Base-by-base conservation (phyloP, 176 grass and related monocot species). In the Bromus sterilis region DNA sequence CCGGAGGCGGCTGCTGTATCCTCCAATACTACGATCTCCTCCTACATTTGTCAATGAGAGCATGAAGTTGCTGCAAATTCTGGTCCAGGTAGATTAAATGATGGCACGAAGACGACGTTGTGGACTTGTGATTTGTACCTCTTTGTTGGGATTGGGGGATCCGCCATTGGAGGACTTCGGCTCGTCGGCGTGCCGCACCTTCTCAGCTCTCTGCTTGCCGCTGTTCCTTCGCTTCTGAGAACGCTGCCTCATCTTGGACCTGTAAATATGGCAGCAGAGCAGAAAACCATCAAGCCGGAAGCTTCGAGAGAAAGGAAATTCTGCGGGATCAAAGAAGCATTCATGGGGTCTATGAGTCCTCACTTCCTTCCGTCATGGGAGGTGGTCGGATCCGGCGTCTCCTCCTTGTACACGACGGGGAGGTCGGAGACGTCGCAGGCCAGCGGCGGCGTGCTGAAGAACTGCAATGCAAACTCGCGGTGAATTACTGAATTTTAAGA, bases 341-440 rank as follows among this genome's bases (percentile, higher is more conserved):
- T 48, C 44, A 2, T 36, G 9, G 34, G 11, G 12, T 58, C 36
- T 2, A 25, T 40, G n/a, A 4, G 15, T 46, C 9, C 84, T 87
- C 56, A 91, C 89, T 80, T 91, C 72, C 30, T 74, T 16, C 66
- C 74, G 12, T 86, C 88, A 16, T 36, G 74, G 5, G 76, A 51
- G 10, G 77, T 13, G 36, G 49, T 23, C n/a, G 48, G 29, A 32
- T 80, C 84, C 0, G 35, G n/a, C 16, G 11, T 34, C 60, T 69
- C 89, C 34, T 84, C 89, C 56, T 87, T 87, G 81, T 76, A 87
- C 25, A 87, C 80, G 15, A 77, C 80, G 2, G 89, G 89, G 25
- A 91, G 89, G 29, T 34, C 16, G 8, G 84, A 71, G 7, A 84
- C 13, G 68, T 91, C 76, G 35, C 89, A 91, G 15, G 89, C 69